Evolutionary conservation across 257 asterid genomes (phyloP).

Genomic region (Solanum sitiens): DNA sequence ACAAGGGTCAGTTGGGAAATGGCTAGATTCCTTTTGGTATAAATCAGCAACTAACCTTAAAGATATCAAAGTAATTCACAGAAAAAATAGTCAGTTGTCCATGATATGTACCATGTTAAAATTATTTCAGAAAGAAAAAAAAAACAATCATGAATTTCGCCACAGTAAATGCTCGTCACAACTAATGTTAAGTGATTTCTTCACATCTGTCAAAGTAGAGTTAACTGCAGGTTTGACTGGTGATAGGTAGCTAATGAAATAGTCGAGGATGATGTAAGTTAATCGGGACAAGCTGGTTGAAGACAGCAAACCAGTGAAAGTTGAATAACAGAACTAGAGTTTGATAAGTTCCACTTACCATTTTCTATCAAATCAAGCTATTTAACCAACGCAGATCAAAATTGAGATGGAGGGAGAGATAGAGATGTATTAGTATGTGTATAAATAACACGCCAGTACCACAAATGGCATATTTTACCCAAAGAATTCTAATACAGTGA

Average conservation of each 20-base stretch:
- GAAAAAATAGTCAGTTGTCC: not conserved
- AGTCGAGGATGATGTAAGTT: not conserved
- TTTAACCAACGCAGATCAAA: not conserved
- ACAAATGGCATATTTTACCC: not conserved
- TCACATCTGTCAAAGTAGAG: not conserved
- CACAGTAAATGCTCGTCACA: not conserved
- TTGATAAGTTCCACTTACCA: too few species aligned
- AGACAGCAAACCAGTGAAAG: not conserved
- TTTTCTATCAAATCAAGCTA: not conserved
- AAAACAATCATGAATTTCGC: not conserved
- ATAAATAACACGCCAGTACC: not conserved
- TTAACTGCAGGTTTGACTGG: not conserved
- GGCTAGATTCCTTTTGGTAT: conserved; percentile 62
- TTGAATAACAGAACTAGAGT: not conserved
- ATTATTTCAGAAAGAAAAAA: not conserved
- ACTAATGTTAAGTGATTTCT: not conserved
- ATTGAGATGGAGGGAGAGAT: not conserved
- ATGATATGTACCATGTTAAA: too few species aligned
- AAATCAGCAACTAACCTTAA: conserved; percentile 40
- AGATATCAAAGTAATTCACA: conserved; percentile 33
- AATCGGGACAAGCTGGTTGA: not conserved
- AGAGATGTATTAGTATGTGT: not conserved
- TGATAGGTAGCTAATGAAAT: not conserved
- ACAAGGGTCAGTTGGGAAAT: conserved; percentile 58
- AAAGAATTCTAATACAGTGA: not conserved